A percentile compares a stretch with the other conserved stretches of the same genome.
Conservation (phyloP, 495 filamentous ascomycete genomes). For the Aspergillus mulundensis region DNA sequence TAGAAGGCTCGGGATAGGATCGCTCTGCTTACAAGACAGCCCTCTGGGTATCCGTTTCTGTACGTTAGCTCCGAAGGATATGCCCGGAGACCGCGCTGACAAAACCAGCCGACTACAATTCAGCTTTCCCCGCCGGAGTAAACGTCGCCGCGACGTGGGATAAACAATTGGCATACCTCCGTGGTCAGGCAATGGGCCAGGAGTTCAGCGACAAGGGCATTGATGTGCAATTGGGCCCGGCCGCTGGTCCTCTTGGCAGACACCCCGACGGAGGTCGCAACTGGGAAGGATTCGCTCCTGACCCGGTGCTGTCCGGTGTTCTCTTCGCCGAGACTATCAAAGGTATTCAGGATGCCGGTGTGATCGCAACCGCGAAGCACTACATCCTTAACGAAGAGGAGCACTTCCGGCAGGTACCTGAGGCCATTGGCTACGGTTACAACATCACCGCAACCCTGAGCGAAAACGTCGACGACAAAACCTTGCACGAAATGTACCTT, state of each 20-base stretch:
- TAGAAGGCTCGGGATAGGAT: constrained; percentile 69
- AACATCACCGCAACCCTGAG: constrained; percentile 63
- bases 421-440: constrained; percentile 58
- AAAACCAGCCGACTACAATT: constrained; percentile 62
- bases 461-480: constrained; percentile 87
- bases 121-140: constrained; percentile 76
- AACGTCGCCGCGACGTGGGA: constrained; percentile 82
- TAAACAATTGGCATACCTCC: constrained; percentile 62
- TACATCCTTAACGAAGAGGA: constrained; percentile 72
- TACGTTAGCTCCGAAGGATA: constrained; percentile 24
- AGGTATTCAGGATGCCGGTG: constrained; percentile 78
- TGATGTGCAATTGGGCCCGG: constrained; percentile 83
- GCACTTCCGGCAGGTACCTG: constrained; percentile 75
- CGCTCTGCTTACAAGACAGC: constrained; percentile 85
- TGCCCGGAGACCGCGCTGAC: constrained; percentile 4
- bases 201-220: constrained; percentile 81
- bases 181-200: constrained; percentile 74
- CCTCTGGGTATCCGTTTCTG: constrained; percentile 77
- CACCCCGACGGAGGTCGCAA: constrained; percentile 77
- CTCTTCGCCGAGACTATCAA: constrained; percentile 70
- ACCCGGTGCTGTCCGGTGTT: constrained; percentile 72
- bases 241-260: constrained; percentile 79
- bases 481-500: constrained; percentile 91
- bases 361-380: constrained; percentile 81
- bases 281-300: constrained; percentile 71